Percentiles rank a stretch among this genome's conserved stretches.
phyloP scores from a whole-genome alignment of 768 basidiomycete species.

The Russula sp. region DNA sequence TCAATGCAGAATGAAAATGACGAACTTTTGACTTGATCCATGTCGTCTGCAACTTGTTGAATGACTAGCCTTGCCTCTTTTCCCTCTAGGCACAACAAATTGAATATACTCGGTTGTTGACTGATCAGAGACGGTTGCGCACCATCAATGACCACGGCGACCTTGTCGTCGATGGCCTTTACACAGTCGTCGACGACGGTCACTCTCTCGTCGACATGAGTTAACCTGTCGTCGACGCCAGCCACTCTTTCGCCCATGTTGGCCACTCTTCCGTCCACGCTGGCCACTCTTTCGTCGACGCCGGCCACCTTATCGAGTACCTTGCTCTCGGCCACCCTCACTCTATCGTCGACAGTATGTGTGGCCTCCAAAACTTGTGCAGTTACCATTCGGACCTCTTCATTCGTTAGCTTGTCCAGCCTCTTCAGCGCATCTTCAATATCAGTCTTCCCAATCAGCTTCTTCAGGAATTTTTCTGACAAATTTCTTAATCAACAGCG shows the following conservation, averaged over 20 bases:
- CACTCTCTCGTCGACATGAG: too few species aligned
- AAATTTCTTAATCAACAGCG: background rate
- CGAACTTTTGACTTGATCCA: background rate
- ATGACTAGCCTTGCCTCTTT: background rate
- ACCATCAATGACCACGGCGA: background rate
- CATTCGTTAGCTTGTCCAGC: background rate
- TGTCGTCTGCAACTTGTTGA: background rate
- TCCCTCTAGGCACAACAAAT: background rate
- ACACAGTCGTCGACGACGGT: background rate
- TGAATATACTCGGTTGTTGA: background rate
- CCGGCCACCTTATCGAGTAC: too few species aligned
- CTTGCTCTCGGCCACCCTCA: too few species aligned
- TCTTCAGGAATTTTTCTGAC: background rate
- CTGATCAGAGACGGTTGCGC: background rate
- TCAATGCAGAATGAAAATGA: background rate
- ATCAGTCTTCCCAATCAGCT: background rate
- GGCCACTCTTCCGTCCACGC: too few species aligned
- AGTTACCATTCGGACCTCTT: background rate
- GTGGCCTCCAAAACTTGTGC: background rate
- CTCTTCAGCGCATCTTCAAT: background rate
- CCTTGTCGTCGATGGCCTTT: background rate
- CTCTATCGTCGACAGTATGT: background rate
- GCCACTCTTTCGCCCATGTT: too few species aligned
- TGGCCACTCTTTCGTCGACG: too few species aligned
- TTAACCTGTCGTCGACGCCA: too few species aligned